Evolutionary conservation across 1,284 basidiomycete species (phyloP).

Genomic region (Pseudozyma tsukubaensis): DNA sequence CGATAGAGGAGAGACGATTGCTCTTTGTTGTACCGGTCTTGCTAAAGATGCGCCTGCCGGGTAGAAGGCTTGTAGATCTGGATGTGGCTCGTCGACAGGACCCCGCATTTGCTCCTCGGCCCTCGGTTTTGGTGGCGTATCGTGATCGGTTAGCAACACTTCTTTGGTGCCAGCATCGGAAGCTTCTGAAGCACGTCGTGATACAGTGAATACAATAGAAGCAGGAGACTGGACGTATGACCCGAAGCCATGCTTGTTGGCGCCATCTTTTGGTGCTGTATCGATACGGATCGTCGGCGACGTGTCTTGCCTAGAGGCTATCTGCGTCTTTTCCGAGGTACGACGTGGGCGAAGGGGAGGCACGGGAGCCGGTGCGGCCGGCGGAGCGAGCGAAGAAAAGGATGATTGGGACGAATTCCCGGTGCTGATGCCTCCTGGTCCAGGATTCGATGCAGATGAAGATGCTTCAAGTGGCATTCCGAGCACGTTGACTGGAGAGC

Average conservation of each 20-base stretch:
- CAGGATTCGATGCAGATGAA: background rate
- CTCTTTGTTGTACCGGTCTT: background rate
- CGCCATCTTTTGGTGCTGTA: no score
- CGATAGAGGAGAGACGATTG: slow-evolving; percentile 7
- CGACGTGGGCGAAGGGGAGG: slow-evolving; percentile 32
- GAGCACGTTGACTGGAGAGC: slow-evolving; percentile 8
- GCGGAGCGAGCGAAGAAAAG: slow-evolving; percentile 29
- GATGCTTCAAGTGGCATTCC: slow-evolving; percentile 14
- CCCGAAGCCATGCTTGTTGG: background rate
- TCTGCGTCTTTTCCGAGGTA: slow-evolving; percentile 1
- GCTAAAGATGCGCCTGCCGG: slow-evolving; percentile 6
- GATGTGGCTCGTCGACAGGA: slow-evolving; percentile 21
- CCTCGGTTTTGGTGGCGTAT: slow-evolving; percentile 14
- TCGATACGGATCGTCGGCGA: background rate
- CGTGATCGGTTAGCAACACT: slow-evolving; percentile 29
- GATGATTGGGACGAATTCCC: slow-evolving; percentile 20
- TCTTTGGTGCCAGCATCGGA: slow-evolving; percentile 34
- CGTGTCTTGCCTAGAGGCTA: slow-evolving; percentile 1
- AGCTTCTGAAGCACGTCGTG: slow-evolving; percentile 12
- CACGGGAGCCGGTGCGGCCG: slow-evolving; percentile 17
- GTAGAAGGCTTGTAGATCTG: slow-evolving; percentile 19
- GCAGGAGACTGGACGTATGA: slow-evolving; percentile 10
- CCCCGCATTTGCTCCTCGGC: slow-evolving; percentile 14
- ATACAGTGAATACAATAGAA: background rate
- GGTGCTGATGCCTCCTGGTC: background rate